Base-by-base conservation (phyloP, 352 stramenopile genomes). In the Pythium phragmiticola region DNA sequence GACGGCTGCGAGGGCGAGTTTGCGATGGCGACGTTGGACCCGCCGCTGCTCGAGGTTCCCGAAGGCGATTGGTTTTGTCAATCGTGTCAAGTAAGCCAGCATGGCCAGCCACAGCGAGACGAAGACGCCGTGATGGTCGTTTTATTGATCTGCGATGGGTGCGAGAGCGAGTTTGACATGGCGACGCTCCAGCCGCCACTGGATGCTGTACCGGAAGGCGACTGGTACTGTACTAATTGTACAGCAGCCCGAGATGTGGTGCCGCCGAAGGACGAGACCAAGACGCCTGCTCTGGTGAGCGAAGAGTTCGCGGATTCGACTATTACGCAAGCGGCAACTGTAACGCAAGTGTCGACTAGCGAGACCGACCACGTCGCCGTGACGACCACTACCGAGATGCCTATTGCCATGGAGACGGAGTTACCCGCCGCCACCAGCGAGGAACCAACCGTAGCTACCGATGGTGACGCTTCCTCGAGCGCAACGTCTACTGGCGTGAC, bases 141-240 rank as follows among this genome's bases (percentile, higher is more conserved):
- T 3, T 42, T 90, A 13, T 53, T 94, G 30, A 78, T 94, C 33
- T 94, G 85, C 46, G 82, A 88, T 52, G 80, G 80, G n/a, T 94
- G 85, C 48, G 74, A 91, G 14, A 63, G 67, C 23, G 78, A 93
- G 50, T 84, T 78, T 41, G 75, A 89, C 21, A 74, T 86, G 66
- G 64, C 74, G 9, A 61, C 51, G 23, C 41, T 92, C 3, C 7
- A 73, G 41, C 81, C 80, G 37, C 79, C 79, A 5, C 46, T 88
- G 1, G 56, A 49, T 2, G 60, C 64, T 21, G 65, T 85, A 34
- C 78, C 80, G 11, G 76, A 76, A 37, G 78, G 73, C 19, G 76
- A 86, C 16, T 86, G 79, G 77, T 82, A 77, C 47, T 84, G 77
- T 28, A 39, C 17, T 11, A 16, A 19, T 3, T 73, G 63, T 28